Evolutionary conservation across 768 basidiomycete genomes (phyloP), one percentile per base, ranked within the genome.

Genomic region (Asterophora parasitica): DNA sequence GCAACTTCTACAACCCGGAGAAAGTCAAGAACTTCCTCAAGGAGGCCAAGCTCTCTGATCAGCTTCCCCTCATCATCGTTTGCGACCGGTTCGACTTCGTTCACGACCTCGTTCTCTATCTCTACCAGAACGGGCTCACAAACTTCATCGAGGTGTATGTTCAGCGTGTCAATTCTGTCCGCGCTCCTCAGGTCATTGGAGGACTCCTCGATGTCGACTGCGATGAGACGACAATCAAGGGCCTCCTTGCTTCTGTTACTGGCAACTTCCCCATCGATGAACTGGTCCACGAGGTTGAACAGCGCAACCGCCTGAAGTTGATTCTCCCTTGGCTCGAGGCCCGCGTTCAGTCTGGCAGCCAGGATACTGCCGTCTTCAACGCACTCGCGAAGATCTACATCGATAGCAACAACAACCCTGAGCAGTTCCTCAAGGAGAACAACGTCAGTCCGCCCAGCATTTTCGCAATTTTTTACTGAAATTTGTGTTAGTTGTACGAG

Each of bases 21-120:
- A 99, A 99, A 70, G 96, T 98, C 79, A 98, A 99, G 79, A 99
- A 99, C 71, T 98, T 97, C 85, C 82, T 97, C 66, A 97, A 97
- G 69, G 96, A 99, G 63, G 94, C 96, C 60, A 94, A 96, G 61
- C 83, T 99, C 23, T 71, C 83, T 31, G 96, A 98, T 63, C 96
- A 98, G 64, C 83, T 99, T 31, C 96, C 96, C 4, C 84, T 99
- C 58, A 99, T 98, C 75, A 98, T 99, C 56, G 96, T 99, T 59
- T 98, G 96, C 78, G 96, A 99, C 65, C 92, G 96, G 32, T 99
- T 98, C 77, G 95, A 96, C 76, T 98, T 97, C 60, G 95, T 99
- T 9, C 96, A 99, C 65, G 96, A 99, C 61, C 83, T 99, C 52
- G 95, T 99, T 36, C 82, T 99, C 17, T 99, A 98, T 67, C 79